Base-by-base conservation (phyloP, 495 filamentous ascomycete species). In the Melanomma pulvis-pyrius region DNA sequence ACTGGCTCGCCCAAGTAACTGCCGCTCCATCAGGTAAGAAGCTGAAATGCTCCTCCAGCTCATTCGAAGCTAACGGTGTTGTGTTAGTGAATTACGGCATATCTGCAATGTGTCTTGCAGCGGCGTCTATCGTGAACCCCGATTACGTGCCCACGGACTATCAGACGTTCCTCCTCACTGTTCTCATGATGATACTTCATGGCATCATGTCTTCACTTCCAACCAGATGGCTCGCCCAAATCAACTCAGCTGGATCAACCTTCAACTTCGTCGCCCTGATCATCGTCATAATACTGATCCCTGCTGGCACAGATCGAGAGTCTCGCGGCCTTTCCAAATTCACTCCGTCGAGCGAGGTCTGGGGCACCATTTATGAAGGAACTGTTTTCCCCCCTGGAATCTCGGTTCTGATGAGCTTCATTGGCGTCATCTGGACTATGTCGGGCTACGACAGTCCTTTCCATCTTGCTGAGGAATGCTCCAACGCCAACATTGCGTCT, bases 391-490 rank as follows among this genome's bases (percentile, higher is more conserved):
- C 90, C 0, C 82, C 86, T 50, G 90, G 90, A 26, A 77, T 92
- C 46, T 85, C 88, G 0, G 81, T 92, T 2, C 77, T 92, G 15
- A 92, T 92, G 90, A 88, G 86, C 53, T 92, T 92, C 73, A 82
- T 92, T 21, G 81, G 81, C 1, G 84, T 86, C 47, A 86, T 87
- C 68, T 86, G 84, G 84, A 86, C 83, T 17, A 87, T 87, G 85
- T 82, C 79, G 30, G 86, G 88, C 32, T 91, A 90, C 73, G 89
- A 92, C 73, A 84, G 85, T 0, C 86, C 89, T 0, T 92, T 92
- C 72, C 90, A 92, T 74, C 75, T 92, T 24, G 84, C 84, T 34
- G 90, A 92, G 64, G 90, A 92, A 73, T 92, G 90, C 74, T 87
- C 86, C 49, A 92, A 92, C 71, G 90, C 90, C 29, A 86, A 87